These are phyloP conservation scores for Colletotrichum neosansevieriae DNA, from an alignment of 2,329 filamentous ascomycete genomes.

Conservation along the genomic window DNA sequence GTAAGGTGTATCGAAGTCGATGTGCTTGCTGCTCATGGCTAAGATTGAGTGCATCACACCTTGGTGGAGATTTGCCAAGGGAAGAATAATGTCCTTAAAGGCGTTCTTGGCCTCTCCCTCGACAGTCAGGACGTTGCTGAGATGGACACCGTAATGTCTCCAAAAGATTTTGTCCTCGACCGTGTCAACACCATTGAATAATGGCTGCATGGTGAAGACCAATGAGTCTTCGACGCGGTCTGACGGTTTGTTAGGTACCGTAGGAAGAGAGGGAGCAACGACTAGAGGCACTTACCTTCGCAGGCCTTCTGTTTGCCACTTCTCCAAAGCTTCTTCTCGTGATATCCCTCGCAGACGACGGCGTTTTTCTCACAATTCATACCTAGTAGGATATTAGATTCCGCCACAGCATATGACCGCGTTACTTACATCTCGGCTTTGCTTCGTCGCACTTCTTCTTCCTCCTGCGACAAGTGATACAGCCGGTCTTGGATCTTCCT, in stretches of 20 bases:
- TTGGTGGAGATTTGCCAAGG: conserved; percentile 82
- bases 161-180: conserved; percentile 83
- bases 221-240: conserved; percentile 34
- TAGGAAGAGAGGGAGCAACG: neutral
- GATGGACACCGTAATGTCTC: conserved; percentile 83
- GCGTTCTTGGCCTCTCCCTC: conserved; percentile 86
- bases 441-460: conserved; percentile 82
- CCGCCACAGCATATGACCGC: neutral
- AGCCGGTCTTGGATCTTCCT: conserved; percentile 78
- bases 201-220: conserved; percentile 68
- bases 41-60: conserved; percentile 93
- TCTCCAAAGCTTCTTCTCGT: conserved; percentile 87
- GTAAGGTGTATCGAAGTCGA: conserved; percentile 70
- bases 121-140: conserved; percentile 85
- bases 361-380: conserved; percentile 95
- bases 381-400: conserved; percentile 59
- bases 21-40: conserved; percentile 84
- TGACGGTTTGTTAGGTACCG: conserved; percentile 14
- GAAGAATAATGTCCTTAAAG: conserved; percentile 86
- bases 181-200: conserved; percentile 86
- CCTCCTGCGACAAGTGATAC: conserved; percentile 74
- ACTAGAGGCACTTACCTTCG: conserved; percentile 64
- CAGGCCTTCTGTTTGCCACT: conserved; percentile 83
- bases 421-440: conserved; percentile 72
- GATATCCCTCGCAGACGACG: conserved; percentile 90